Conservation (phyloP, 768 basidiomycete genomes). For the Xerocomus brunneocitrinus region DNA sequence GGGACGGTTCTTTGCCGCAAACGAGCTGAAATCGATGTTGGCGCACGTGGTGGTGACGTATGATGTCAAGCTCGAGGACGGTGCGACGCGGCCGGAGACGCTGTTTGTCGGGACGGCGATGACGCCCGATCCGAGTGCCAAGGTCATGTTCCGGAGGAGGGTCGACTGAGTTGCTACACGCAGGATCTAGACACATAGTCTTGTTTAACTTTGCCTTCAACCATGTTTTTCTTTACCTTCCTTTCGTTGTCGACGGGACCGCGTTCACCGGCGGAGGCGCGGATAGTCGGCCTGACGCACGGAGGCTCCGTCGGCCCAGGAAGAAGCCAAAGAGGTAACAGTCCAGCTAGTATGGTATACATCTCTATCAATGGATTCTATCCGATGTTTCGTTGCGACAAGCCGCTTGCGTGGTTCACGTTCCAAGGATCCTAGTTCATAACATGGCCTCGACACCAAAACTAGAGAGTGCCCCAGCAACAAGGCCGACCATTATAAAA, state of each 20-base stretch:
- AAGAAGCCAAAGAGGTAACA: no score
- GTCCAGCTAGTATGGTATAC: no score
- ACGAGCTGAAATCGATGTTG: conserved; percentile 43
- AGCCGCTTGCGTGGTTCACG: background rate
- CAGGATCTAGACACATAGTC: no score
- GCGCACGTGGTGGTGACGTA: conserved; percentile 38
- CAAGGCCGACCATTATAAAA: no score
- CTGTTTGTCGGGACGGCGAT: background rate
- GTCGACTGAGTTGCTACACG: background rate
- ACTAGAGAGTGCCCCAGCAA: background rate
- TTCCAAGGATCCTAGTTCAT: background rate
- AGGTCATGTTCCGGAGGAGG: conserved; percentile 13
- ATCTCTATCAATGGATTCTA: no score
- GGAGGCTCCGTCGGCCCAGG: no score
- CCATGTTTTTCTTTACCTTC: no score
- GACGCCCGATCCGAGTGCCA: background rate
- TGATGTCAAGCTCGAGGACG: conserved; percentile 14
- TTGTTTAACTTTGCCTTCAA: no score
- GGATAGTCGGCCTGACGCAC: no score
- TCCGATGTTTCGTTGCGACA: no score
- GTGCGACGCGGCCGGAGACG: background rate
- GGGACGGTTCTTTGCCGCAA: conserved; percentile 41
- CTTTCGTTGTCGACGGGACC: no score
- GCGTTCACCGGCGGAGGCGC: no score
- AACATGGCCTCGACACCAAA: background rate